These are phyloP conservation scores for Myriosclerotinia duriaeana DNA, from an alignment of 2,329 filamentous ascomycete genomes.

Conservation along the genomic window DNA sequence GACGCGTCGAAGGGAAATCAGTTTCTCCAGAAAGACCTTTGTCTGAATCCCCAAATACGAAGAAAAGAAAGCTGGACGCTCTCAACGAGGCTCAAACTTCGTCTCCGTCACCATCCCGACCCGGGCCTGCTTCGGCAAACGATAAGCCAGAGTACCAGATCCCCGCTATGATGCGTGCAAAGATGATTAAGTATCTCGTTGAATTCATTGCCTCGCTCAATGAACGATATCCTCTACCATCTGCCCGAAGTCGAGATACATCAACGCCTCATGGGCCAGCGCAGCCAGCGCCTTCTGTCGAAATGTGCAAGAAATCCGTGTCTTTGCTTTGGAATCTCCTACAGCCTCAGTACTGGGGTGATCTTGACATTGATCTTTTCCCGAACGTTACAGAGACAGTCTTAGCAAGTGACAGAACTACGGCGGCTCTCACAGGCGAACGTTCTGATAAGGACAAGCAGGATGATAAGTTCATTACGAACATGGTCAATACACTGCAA, in stretches of 20 bases:
- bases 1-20: constrained; percentile 64
- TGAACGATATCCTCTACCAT: constrained; percentile 78
- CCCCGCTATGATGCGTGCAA: constrained; percentile 64
- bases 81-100: constrained; percentile 50
- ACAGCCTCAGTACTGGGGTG: constrained; percentile 85
- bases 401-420: constrained; percentile 75
- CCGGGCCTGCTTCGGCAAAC: constrained; percentile 41
- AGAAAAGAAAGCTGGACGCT: constrained; percentile 72
- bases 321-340: constrained; percentile 79
- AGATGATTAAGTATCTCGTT: constrained; percentile 92
- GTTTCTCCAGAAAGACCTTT: constrained; percentile 45
- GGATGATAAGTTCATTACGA: constrained; percentile 81
- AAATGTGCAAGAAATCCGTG: constrained; percentile 84
- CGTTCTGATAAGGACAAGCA: constrained; percentile 66
- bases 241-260: constrained; percentile 62
- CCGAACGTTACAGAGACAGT: constrained; percentile 87
- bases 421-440: constrained; percentile 57
- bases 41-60: constrained; percentile 69
- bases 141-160: constrained; percentile 68
- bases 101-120: constrained; percentile 55
- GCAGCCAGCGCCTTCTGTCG: constrained; percentile 59
- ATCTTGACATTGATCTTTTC: constrained; percentile 88
- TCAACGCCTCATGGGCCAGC: constrained; percentile 47
- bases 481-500: constrained; percentile 91
- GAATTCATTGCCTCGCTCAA: constrained; percentile 90